phyloP scores from a whole-genome alignment of 352 stramenopile species.

The Pythium oligandrum region DNA sequence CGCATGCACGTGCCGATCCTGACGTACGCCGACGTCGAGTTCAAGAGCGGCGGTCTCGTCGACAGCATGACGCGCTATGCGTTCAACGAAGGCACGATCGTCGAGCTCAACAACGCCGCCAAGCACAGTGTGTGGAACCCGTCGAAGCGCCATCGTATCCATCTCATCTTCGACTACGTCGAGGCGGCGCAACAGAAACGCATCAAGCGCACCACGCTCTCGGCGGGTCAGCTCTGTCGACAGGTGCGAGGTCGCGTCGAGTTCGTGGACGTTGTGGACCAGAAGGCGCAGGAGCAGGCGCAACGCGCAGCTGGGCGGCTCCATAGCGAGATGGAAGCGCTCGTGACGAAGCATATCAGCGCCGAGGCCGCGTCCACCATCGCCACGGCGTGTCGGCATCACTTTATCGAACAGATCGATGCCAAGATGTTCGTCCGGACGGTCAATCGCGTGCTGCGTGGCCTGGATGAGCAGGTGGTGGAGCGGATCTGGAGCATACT shows the following conservation, averaged over 20 bases:
- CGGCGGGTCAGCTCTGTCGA: constrained; percentile 35
- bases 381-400: constrained; percentile 37
- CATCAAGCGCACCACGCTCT: constrained; percentile 23
- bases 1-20: constrained; percentile 93
- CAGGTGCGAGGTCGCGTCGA: constrained; percentile 53
- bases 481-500: constrained; percentile 27
- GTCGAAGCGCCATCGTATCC: constrained; percentile 79
- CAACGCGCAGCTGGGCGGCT: constrained; percentile 24
- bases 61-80: constrained; percentile 55
- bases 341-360: constrained; percentile 16
- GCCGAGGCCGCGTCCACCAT: constrained; percentile 17
- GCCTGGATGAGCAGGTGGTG: constrained; percentile 8
- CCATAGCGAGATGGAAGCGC: constrained; percentile 23
- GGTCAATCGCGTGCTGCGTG: constrained; percentile 14
- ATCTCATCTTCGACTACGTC: constrained; percentile 97
- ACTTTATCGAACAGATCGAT: constrained; percentile 59
- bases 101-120: constrained; percentile 97
- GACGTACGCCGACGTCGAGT: constrained; percentile 63
- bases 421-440: constrained; percentile 32
- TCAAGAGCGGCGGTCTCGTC: constrained; percentile 59
- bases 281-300: constrained; percentile 14
- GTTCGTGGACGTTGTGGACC: constrained; percentile 25
- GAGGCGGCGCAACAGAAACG: constrained; percentile 32
- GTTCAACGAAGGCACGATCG: constrained; percentile 89
- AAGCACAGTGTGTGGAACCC: constrained; percentile 93